Evolutionary conservation across 805 yeast species (phyloP), one percentile per base, ranked within the genome.

Genomic region (Lipomyces starkeyi): DNA sequence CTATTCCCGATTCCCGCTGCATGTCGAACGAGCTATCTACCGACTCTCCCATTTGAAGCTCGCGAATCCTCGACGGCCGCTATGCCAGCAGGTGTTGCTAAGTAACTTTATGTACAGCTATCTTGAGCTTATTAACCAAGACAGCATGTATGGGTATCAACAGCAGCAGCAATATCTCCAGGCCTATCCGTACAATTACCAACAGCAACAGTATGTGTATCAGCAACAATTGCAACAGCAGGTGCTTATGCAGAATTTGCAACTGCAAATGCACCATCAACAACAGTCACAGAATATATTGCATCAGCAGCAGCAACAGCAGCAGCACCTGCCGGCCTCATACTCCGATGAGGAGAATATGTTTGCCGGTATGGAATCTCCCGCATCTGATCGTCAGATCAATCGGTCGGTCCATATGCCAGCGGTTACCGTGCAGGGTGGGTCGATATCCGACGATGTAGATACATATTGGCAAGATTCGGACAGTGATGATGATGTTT

Each of bases 61-160:
- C 71, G 97, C 98, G 32, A 97, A 95, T 78, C 94, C 98, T 0
- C 90, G 92, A 76, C 83, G 98, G 67, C 95, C 96, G 35, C 80
- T 95, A 70, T 84, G 93, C 52, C 98, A 95, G 77, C 99, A 95
- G 77, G 99, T 95, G 1, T 78, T 95, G 61, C 80, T 95, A 71
- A 91, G 97, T 67, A 95, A 95, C 78, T 95, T 95, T 85, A 95
- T 95, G 99, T 95, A 95, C 77, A 94, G 98, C 0, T 95, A 95
- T 79, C 84, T 95, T 82, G 94, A 95, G 76, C 82, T 95, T 78
- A 97, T 95, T 65, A 97, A 94, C 78, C 98, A 94, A 77, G 93
- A 69, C 29, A 57, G 64, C 40, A 17, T 49, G 14, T 63, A 63
- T 20, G 37, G 34, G 32, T 54, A 68, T 14, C 56, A 58, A 59